A percentile compares a stretch with the other conserved stretches of the same genome.
phyloP scores from a whole-genome alignment of 108 stramenopile species.

The Cyclotella kingstonii region DNA sequence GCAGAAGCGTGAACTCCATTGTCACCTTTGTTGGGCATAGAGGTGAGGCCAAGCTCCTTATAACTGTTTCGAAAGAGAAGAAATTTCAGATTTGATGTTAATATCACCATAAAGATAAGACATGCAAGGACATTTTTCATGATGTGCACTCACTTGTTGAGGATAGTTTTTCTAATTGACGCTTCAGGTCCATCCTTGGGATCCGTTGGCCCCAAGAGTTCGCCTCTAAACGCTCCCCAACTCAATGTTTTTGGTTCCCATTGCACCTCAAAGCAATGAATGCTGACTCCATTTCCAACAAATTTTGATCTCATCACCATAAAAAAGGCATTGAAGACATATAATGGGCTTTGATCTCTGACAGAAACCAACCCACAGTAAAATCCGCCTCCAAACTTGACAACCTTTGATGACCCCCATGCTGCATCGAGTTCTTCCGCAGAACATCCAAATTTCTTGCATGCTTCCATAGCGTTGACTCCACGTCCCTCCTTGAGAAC shows the following conservation, averaged over 20 bases:
- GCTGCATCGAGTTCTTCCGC: constrained; percentile 72
- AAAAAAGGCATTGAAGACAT: constrained; percentile 96
- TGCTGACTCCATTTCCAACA: constrained; percentile 66
- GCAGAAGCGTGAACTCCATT: constrained; percentile 94
- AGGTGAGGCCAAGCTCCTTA: constrained; percentile 65
- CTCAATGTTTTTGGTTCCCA: constrained; percentile 74
- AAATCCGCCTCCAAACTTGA: constrained; percentile 95
- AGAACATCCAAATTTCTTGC: constrained; percentile 69
- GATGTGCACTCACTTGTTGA: constrained; percentile 42
- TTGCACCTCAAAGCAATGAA: constrained; percentile 89
- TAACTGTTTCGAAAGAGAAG: constrained; percentile 21
- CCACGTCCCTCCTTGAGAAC: constrained; percentile 79
- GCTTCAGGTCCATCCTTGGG: constrained; percentile 76
- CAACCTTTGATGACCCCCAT: constrained; percentile 76
- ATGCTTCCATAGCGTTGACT: constrained; percentile 89
- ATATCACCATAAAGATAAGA: neutral
- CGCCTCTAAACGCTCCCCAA: constrained; percentile 84
- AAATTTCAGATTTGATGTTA: neutral
- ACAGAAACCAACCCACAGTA: constrained; percentile 82
- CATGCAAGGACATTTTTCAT: constrained; percentile 2
- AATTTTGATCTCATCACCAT: constrained; percentile 89
- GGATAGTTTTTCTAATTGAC: constrained; percentile 75
- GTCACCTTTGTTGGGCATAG: constrained; percentile 82
- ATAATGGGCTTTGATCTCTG: constrained; percentile 56
- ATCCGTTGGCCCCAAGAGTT: constrained; percentile 87